Evolutionary conservation across 2,329 filamentous ascomycete genomes (phyloP), one percentile per base, ranked within the genome.

Genomic region (Verticillium dahliae): DNA sequence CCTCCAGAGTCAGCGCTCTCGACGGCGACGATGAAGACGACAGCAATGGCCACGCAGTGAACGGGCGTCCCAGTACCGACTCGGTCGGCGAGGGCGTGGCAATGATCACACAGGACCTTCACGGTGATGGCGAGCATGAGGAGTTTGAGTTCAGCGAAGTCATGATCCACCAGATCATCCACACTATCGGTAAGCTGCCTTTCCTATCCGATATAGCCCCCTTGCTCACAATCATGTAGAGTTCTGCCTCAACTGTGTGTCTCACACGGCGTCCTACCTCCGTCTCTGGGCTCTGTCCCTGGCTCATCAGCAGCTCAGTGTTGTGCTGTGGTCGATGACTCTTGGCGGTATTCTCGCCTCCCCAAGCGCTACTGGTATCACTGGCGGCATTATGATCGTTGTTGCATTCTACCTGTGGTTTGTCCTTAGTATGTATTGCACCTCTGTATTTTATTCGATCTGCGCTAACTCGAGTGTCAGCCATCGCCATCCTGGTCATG

Each of bases 141-240:
- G 95, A 99, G 73, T 99, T 99, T 74, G 95, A 99, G 69, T 99
- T 99, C 74, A 86, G 90, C 63, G 95, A 99, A 75, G 85, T 92
- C 66, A 97, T 99, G 92, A 99, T 99, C 72, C 95, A 99, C 78
- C 95, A 99, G 76, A 87, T 97, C 73, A 99, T 99, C 72, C 96
- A 98, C 80, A 98, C 94, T 18, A 98, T 98, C 71, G 92, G 91
- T 94, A 87, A 77, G 89, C 77, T 67, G 22, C 4, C 6, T 39
- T 11, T 41, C 37, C 3, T 27, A 34, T 18, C 35, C 9, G 1
- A n/a, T 4, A 61, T 22, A 31, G 27, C 27, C 27, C 10, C 15
- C 1, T 39, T 56, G 58, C 73, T 80, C 72, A 79, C 65, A 37
- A 14, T 33, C 60, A 6, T 15, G 4, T 67, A 92, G 92, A 99